A percentile compares a stretch with the other conserved stretches of the same genome.
These are phyloP conservation scores for Vickermania ingenoplastis DNA, from an alignment of 208 protist genomes.

Conservation along the genomic window DNA sequence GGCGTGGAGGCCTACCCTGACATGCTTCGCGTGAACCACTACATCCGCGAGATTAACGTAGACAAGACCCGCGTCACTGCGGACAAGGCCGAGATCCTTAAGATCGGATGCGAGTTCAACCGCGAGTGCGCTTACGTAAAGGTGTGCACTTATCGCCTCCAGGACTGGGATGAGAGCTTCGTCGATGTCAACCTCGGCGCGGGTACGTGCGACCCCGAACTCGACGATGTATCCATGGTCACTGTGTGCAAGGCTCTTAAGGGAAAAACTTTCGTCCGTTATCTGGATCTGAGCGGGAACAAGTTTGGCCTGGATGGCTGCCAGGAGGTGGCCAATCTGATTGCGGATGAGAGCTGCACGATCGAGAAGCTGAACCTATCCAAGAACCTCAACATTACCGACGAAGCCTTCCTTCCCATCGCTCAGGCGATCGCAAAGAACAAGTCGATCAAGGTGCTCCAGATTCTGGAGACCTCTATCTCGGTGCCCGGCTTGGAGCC, in stretches of 20 bases:
- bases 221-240: slow-evolving; percentile 56
- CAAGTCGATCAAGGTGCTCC: slow-evolving; percentile 27
- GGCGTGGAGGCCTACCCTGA: slow-evolving; percentile 34
- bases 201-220: slow-evolving; percentile 14
- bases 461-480: slow-evolving; percentile 38
- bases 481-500: slow-evolving; percentile 26
- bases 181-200: slow-evolving; percentile 38
- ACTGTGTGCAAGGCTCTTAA: slow-evolving; percentile 47
- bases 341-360: slow-evolving; percentile 28
- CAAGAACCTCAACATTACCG: slow-evolving; percentile 59
- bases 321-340: slow-evolving; percentile 28
- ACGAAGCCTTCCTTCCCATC: slow-evolving; percentile 36
- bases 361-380: slow-evolving; percentile 34
- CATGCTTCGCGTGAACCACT: slow-evolving; percentile 59
- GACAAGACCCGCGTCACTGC: slow-evolving; percentile 39
- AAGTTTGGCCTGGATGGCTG: slow-evolving; percentile 44
- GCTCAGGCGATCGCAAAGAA: slow-evolving; percentile 48
- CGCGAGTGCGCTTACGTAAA: slow-evolving; percentile 57
- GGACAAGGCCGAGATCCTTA: slow-evolving; percentile 26
- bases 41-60: slow-evolving; percentile 28
- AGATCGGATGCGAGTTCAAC: slow-evolving; percentile 58
- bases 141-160: slow-evolving; percentile 41
- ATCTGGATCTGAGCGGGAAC: slow-evolving; percentile 53
- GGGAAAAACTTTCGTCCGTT: slow-evolving; percentile 25
- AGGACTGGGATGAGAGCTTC: slow-evolving; percentile 36